These are phyloP conservation scores for Mycena citricolor DNA, from an alignment of 1,284 basidiomycete species.

Conservation along the genomic window DNA sequence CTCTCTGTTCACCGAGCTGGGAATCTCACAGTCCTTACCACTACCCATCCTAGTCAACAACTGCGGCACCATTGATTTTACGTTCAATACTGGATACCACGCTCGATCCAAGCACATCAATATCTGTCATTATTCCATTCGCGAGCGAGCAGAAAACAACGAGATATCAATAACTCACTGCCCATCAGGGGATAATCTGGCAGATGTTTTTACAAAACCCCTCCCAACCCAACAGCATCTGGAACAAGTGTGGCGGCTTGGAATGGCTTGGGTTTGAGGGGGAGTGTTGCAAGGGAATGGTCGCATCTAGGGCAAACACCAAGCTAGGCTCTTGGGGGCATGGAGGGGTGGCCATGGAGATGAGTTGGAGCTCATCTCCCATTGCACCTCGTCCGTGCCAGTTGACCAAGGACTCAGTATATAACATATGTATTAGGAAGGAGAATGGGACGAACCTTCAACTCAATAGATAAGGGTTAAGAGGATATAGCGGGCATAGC, in stretches of 20 bases:
- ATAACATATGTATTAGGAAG: no score
- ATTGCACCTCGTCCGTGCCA: no score
- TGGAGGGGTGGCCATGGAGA: no score
- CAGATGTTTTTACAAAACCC: slow-evolving; percentile 18
- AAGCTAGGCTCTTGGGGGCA: no score
- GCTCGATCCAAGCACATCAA: slow-evolving; percentile 31
- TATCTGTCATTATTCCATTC: slow-evolving; percentile 34
- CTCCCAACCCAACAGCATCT: slow-evolving; percentile 8
- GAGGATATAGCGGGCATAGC: no score
- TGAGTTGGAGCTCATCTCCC: no score
- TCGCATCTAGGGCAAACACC: no score
- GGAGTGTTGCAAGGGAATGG: no score
- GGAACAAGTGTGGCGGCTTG: slow-evolving; percentile 7
- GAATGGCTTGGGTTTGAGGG: slow-evolving; percentile 18
- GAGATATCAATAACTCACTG: slow-evolving; percentile 14
- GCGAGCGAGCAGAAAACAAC: slow-evolving; percentile 26
- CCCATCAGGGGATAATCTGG: slow-evolving; percentile 16
- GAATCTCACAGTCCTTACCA: slow-evolving; percentile 1
- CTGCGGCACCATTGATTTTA: slow-evolving; percentile 11
- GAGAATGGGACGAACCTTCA: no score
- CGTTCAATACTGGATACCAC: slow-evolving; percentile 19
- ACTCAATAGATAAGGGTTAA: no score
- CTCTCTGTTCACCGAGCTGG: slow-evolving; percentile 26
- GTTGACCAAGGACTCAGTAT: no score
- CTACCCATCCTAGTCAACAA: slow-evolving; percentile 10